Conservation (phyloP, 495 filamentous ascomycete species). For the Podospora didyma region DNA sequence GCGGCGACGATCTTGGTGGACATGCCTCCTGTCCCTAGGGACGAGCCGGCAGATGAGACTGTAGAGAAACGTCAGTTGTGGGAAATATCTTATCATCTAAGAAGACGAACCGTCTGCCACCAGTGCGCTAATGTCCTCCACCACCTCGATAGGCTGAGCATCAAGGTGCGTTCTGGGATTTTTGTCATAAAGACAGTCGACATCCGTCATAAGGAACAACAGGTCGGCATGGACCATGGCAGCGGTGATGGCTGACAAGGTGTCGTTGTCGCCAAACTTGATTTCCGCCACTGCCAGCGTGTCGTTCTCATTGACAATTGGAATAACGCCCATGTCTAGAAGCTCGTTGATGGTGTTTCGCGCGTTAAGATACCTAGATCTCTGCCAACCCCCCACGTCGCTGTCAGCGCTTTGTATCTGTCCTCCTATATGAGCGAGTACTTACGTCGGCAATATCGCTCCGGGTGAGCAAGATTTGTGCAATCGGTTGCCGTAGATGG, state of each 20-base stretch:
- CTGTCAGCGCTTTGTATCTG: neutral
- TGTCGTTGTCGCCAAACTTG: constrained; percentile 99
- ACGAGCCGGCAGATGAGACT: constrained; percentile 85
- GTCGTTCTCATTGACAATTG: constrained; percentile 98
- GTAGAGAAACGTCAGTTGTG: neutral
- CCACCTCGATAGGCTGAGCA: constrained; percentile 84
- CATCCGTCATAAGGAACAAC: constrained; percentile 97
- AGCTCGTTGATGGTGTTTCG: constrained; percentile 90
- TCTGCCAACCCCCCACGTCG: constrained; percentile 39
- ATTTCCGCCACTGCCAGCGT: constrained; percentile 96
- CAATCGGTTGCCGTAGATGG: constrained; percentile 83
- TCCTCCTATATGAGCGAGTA: neutral
- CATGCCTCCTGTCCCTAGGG: constrained; percentile 96
- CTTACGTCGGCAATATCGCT: constrained; percentile 94
- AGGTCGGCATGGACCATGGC: constrained; percentile 97
- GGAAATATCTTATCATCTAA: neutral
- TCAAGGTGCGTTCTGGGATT: constrained; percentile 84
- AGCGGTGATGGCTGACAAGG: constrained; percentile 90
- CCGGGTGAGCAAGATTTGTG: constrained; percentile 91
- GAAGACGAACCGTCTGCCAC: constrained; percentile 65
- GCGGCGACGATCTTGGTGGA: constrained; percentile 95
- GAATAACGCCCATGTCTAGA: constrained; percentile 92
- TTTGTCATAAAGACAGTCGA: constrained; percentile 94
- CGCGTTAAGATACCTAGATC: constrained; percentile 92
- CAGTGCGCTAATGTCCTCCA: constrained; percentile 82